Conservation (phyloP, 805 yeast genomes). For the Wickerhamomyces ciferrii region DNA sequence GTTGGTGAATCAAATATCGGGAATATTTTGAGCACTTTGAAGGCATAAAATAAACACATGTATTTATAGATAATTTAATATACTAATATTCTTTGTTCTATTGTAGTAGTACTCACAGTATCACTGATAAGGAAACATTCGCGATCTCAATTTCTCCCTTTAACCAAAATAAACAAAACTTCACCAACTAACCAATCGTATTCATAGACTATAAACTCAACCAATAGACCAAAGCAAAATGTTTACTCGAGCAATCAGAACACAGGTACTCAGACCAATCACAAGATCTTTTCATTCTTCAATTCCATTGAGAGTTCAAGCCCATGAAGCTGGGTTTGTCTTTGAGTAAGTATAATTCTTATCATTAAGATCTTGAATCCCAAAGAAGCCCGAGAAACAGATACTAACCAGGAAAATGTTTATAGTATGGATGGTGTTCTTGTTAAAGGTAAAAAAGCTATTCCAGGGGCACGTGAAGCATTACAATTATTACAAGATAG, state of each 20-base stretch:
- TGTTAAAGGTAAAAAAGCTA: conserved; percentile 63
- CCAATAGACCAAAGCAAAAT: background rate
- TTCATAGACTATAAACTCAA: too few relatives aligned
- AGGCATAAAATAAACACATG: background rate
- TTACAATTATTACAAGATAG: conserved; percentile 44
- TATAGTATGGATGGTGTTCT: conserved; percentile 79
- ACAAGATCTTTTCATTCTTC: conserved; percentile 4
- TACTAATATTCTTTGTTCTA: background rate
- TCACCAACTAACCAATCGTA: too few relatives aligned
- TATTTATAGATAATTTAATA: too few relatives aligned
- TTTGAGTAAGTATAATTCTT: conserved; percentile 10
- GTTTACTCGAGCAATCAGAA: background rate
- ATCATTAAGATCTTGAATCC: too few relatives aligned
- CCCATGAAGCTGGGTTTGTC: conserved; percentile 15
- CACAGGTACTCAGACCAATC: background rate
- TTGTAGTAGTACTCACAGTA: too few relatives aligned
- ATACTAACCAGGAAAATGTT: background rate
- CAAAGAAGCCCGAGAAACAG: too few relatives aligned
- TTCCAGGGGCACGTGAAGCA: conserved; percentile 62
- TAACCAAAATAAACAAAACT: too few relatives aligned
- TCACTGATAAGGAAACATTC: too few relatives aligned
- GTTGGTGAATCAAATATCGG: conserved; percentile 8
- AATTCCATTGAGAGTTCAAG: conserved; percentile 2
- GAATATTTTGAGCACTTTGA: background rate
- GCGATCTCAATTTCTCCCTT: too few relatives aligned